Evolutionary conservation across 2,329 filamentous ascomycete species (phyloP).

Genomic region (Pseudocercospora fijiensis): DNA sequence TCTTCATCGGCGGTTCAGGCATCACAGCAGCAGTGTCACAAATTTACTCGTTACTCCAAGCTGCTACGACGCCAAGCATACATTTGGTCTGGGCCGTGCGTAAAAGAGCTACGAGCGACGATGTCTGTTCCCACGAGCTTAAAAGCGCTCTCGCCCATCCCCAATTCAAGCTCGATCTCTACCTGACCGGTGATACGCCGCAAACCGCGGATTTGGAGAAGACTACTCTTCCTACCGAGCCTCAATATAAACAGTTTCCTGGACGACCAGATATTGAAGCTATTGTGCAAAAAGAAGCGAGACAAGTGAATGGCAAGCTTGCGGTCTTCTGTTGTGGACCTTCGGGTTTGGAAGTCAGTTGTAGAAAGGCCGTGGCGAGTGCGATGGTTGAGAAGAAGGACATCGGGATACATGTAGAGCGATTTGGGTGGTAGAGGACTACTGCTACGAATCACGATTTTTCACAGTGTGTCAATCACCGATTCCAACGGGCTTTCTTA

Average conservation of each 20-base stretch:
- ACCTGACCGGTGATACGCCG: neutral
- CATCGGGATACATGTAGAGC: neutral
- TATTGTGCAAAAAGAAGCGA: constrained; percentile 13
- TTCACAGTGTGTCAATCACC: no score
- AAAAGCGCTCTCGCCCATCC: constrained; percentile 1
- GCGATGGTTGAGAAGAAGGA: neutral
- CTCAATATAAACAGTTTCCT: constrained; percentile 10
- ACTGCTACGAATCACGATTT: no score
- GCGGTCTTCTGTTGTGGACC: constrained; percentile 20
- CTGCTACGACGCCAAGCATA: neutral
- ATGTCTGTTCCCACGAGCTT: constrained; percentile 21
- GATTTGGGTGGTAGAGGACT: neutral
- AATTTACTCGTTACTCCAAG: constrained; percentile 8
- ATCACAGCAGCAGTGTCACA: constrained; percentile 46
- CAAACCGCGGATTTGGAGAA: neutral
- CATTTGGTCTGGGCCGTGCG: constrained; percentile 24
- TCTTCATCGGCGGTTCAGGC: constrained; percentile 50
- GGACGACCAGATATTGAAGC: constrained; percentile 25
- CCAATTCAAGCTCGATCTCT: constrained; percentile 3
- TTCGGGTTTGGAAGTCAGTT: neutral
- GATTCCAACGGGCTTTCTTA: neutral
- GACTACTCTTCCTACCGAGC: neutral
- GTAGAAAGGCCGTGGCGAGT: neutral
- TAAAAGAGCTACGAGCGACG: constrained; percentile 15
- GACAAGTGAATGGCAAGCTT: neutral